Evolutionary conservation across 306 rosid genomes (phyloP).

Genomic region (Prunus armeniaca): DNA sequence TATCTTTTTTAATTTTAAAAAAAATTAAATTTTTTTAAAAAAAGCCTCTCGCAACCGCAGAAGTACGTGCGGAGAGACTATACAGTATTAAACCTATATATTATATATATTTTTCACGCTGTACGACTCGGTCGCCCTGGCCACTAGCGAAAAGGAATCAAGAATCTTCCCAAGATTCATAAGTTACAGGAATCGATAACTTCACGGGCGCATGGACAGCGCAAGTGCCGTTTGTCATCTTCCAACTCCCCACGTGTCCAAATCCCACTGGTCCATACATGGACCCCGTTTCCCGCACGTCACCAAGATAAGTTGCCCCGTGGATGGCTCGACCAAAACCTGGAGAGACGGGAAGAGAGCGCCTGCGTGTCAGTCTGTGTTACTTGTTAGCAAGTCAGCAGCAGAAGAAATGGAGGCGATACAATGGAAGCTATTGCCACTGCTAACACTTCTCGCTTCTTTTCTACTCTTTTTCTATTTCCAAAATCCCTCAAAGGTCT

Average conservation of each 20-base stretch:
- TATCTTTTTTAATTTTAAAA: too few species aligned
- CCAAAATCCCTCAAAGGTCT: slow-evolving; percentile 28
- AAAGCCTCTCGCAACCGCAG: too few species aligned
- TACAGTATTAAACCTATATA: too few species aligned
- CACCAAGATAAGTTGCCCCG: not conserved
- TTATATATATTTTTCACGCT: not conserved
- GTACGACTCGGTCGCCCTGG: not conserved
- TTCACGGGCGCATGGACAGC: not conserved
- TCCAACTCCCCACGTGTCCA: not conserved
- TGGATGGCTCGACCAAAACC: not conserved
- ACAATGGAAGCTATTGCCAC: slow-evolving; percentile 60
- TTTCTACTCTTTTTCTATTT: slow-evolving; percentile 36
- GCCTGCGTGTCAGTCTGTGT: not conserved
- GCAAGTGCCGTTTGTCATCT: not conserved
- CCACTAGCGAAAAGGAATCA: not conserved
- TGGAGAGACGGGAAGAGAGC: slow-evolving; percentile 2
- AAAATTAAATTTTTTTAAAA: too few species aligned
- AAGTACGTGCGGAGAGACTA: too few species aligned
- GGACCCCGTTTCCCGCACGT: not conserved
- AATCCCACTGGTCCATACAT: not conserved
- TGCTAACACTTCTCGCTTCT: slow-evolving; percentile 48
- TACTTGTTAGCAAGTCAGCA: not conserved
- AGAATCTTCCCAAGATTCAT: not conserved
- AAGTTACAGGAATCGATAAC: not conserved
- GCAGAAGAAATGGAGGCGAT: slow-evolving; percentile 40